Evolutionary conservation across 768 basidiomycete genomes (phyloP), one percentile per base, ranked within the genome.

Genomic region (Russula earlei): DNA sequence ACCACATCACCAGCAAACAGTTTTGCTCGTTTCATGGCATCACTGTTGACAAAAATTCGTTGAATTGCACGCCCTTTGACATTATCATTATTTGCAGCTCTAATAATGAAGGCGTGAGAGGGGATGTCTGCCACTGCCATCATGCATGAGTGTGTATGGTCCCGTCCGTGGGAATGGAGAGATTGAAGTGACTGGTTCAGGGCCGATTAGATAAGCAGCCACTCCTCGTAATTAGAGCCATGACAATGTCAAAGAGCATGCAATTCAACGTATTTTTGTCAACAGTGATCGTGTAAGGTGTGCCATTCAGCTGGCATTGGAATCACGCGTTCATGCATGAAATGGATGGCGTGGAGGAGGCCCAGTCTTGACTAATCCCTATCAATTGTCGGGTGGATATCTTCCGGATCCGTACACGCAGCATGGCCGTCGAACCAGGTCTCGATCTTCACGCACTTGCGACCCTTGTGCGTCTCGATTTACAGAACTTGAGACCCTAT

Each of bases 291-390:
- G n/a, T n/a, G n/a, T n/a, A n/a, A n/a, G n/a, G n/a, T n/a, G n/a
- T n/a, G n/a, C n/a, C n/a, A n/a, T n/a, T n/a, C n/a, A n/a, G n/a
- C n/a, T n/a, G n/a, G n/a, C n/a, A n/a, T n/a, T n/a, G n/a, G n/a
- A n/a, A n/a, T n/a, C n/a, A n/a, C n/a, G n/a, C n/a, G n/a, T n/a
- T n/a, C n/a, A n/a, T 99, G 54, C 98, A 95, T 66, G 96, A 99
- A 67, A 98, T 98, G 92, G 96, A 98, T 66, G 96, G 96, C 19
- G 88, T 98, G 0, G 91, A 97, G 69, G 92, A 95, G 70, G 19
- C 25, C 19, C 45, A 19, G 12, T n/a, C 37, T 25, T 15, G 36
- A 3, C 43, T 41, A 87, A 34, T 19, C 20, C 10, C 3, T 41
- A 1, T 80, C 40, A 67, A 71, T 19, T 90, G 87, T 1, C 74